phyloP scores from a whole-genome alignment of 345 rosid species.

The Brassica carinata region DNA sequence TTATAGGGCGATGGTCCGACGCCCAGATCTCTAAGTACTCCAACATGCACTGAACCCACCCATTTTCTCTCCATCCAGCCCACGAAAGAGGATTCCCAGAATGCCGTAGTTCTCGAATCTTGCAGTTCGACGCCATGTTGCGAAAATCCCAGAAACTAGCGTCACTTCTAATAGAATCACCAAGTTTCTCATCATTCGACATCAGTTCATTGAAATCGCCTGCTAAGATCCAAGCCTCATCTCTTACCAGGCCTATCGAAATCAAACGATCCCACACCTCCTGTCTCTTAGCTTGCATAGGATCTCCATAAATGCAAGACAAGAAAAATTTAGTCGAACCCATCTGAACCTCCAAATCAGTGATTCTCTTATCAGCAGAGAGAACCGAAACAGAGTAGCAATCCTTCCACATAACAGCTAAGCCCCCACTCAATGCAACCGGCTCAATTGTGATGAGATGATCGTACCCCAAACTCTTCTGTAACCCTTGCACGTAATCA shows the following conservation, averaged over 20 bases:
- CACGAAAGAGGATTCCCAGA: not conserved
- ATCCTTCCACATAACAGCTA: not conserved
- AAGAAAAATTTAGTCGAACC: not conserved
- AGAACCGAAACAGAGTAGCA: not conserved
- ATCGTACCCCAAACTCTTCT: too few species aligned
- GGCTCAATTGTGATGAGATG: not conserved
- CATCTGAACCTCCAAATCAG: not conserved
- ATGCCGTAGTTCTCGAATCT: not conserved
- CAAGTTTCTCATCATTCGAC: not conserved
- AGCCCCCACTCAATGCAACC: not conserved
- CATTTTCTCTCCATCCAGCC: not conserved
- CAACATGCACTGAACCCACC: not conserved
- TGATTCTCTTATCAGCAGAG: not conserved
- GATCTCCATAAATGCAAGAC: not conserved
- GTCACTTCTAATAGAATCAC: not conserved
- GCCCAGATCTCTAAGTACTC: not conserved
- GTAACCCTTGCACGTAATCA: too few species aligned
- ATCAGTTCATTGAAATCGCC: not conserved
- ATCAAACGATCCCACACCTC: not conserved
- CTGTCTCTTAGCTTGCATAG: not conserved
- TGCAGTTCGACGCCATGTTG: not conserved
- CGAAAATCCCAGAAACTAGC: not conserved
- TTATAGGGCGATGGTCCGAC: not conserved
- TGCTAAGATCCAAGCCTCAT: not conserved
- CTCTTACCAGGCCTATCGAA: not conserved